Evolutionary conservation across 2,329 filamentous ascomycete species (phyloP).

Genomic region (Trichoderma sp.): DNA sequence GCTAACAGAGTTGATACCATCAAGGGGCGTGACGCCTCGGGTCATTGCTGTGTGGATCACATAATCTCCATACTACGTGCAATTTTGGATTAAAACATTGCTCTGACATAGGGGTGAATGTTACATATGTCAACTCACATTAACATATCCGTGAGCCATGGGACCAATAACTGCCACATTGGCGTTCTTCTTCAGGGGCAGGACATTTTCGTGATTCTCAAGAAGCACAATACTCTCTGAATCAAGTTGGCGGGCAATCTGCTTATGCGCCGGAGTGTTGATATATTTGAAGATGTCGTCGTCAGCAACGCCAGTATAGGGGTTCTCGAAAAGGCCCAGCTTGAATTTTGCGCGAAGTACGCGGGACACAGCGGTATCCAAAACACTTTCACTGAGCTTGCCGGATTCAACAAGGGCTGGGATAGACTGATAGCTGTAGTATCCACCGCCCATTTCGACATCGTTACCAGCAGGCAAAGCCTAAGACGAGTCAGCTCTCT

Average conservation of each 20-base stretch:
- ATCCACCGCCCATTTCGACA: conserved; percentile 18
- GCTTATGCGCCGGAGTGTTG: conserved; percentile 5
- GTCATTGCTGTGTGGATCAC: conserved; percentile 24
- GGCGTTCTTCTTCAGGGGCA: conserved; percentile 9
- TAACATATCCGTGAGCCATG: conserved; percentile 12
- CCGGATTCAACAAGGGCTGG: not conserved
- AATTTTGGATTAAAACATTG: not conserved
- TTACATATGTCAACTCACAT: not conserved
- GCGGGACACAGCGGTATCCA: conserved; percentile 12
- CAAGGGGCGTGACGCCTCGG: conserved; percentile 12
- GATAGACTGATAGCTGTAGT: conserved; percentile 17
- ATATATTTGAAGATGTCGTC: conserved; percentile 12
- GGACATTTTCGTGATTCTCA: conserved; percentile 7
- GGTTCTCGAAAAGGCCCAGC: not conserved
- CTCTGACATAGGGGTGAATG: not conserved
- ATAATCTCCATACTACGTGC: conserved; percentile 8
- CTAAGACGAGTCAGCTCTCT: not conserved
- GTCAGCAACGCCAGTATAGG: conserved; percentile 13
- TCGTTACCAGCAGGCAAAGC: conserved; percentile 19
- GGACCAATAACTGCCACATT: conserved; percentile 13
- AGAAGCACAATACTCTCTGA: conserved; percentile 16
- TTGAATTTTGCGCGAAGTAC: conserved; percentile 5
- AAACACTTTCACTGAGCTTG: not conserved
- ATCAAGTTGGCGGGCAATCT: conserved; percentile 15
- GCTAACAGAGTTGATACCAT: conserved; percentile 14